phyloP scores from a whole-genome alignment of 805 yeast species.

The Hanseniaspora valbyensis region DNA sequence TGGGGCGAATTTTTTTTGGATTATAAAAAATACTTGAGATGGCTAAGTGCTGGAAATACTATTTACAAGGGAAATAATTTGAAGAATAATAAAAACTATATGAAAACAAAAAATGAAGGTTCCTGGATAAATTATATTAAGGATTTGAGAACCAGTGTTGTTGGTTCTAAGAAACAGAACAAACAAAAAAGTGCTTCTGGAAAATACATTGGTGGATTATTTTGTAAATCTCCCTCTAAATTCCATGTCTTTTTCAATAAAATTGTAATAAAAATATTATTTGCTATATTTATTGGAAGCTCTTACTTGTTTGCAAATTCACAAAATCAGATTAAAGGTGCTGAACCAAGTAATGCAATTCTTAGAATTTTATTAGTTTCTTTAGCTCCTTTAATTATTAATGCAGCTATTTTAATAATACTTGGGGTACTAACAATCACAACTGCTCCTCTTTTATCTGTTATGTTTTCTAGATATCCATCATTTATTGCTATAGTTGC shows the following conservation, averaged over 20 bases:
- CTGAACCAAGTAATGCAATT: slow-evolving; percentile 33
- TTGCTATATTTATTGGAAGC: slow-evolving; percentile 29
- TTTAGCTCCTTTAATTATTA: slow-evolving; percentile 38
- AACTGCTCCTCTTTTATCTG: slow-evolving; percentile 39
- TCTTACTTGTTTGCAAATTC: slow-evolving; percentile 48
- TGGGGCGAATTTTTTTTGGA: slow-evolving; percentile 55
- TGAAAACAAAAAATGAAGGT: slow-evolving; percentile 2
- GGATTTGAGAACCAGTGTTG: slow-evolving; percentile 40
- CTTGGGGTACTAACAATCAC: slow-evolving; percentile 35
- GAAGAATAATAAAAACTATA: slow-evolving; percentile 16
- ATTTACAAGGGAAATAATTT: slow-evolving; percentile 18
- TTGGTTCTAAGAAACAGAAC: slow-evolving; percentile 45
- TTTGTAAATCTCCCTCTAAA: slow-evolving; percentile 32
- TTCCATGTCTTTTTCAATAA: slow-evolving; percentile 27
- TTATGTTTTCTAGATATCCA: slow-evolving; percentile 35
- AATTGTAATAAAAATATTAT: slow-evolving; percentile 33
- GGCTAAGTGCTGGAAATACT: slow-evolving; percentile 43
- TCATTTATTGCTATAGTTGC: slow-evolving; percentile 39
- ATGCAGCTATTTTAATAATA: slow-evolving; percentile 32
- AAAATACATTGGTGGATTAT: slow-evolving; percentile 4
- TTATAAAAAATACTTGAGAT: slow-evolving; percentile 37
- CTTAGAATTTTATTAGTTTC: slow-evolving; percentile 37
- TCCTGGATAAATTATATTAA: slow-evolving; percentile 43
- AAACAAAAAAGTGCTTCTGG: slow-evolving; percentile 31
- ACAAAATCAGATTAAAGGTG: slow-evolving; percentile 36